Base-by-base conservation (phyloP, 768 basidiomycete genomes). In the Serendipita sp. region DNA sequence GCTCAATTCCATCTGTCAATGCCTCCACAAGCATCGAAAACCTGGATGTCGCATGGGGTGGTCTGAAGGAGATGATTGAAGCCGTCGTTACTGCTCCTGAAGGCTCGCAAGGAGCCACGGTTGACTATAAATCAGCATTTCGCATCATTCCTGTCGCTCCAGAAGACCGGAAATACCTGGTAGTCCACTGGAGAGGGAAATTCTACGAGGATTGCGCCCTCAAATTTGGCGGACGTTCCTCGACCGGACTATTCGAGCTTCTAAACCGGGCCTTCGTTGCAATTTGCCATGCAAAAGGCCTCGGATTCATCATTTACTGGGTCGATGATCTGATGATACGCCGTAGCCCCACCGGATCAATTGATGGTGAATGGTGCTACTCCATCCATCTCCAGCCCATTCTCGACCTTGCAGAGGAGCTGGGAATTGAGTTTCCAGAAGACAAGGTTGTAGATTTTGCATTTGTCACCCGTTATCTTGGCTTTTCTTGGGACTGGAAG, bases 151-250 rank as follows among this genome's bases (percentile, higher is more conserved):
- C 67, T 1, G 47, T 68, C 1, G 48, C 45, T 34, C 68, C 65
- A 2, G 38, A 23, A 28, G 63, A 68, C 32, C 56, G 64, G 44
- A 23, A 54, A 16, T 52, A 44, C 16, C 30, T 66, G 2, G 58
- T 64, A 4, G 41, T 64, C 0, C 38, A n/a, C 18, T 45, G 36
- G 16, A 11, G 32, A 16, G 44, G 46, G 38, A 5, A 46, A 2
- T 68, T 73, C 54, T 69, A 67, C 65, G 65, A 70, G 23, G 71
- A 72, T 47, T 68, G 68, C 44, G 65, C 65, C 58, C 35, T 65
- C 11, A 70, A 71, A 10, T 72, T 71, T 38, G 70, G 72, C 8
- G 18, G 58, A 28, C 30, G 63, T 3, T 62, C 67, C 8, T 65
- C 70, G n/a, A 44, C 63, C 32, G 68, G 72, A 18, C 66, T 18